Conservation (phyloP, 371 early-diverging fungal genomes). For the Zopfochytrium polystomum region DNA sequence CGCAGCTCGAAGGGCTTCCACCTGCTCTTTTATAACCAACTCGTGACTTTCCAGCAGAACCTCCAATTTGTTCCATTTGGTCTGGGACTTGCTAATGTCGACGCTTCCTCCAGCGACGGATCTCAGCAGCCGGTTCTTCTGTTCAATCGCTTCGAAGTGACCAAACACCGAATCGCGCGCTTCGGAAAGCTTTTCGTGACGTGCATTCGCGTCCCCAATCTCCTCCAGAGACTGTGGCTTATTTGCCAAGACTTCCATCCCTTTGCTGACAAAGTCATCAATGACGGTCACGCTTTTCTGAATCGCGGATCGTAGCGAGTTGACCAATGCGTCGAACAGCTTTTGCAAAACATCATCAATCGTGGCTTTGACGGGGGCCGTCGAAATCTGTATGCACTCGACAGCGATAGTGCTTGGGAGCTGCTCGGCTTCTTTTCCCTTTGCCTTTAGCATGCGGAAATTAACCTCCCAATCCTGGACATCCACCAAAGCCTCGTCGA, state of each 20-base stretch:
- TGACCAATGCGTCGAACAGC: conserved; percentile 50
- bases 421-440: conserved; percentile 53
- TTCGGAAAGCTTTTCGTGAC: conserved; percentile 43
- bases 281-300: conserved; percentile 29
- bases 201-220: conserved; percentile 45
- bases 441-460: conserved; percentile 49
- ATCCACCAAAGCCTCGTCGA: conserved; percentile 41
- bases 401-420: conserved; percentile 43
- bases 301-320: conserved; percentile 35
- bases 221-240: conserved; percentile 48
- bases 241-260: conserved; percentile 40
- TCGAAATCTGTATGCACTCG: conserved; percentile 48
- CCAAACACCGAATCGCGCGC: conserved; percentile 26
- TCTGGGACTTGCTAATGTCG: conserved; percentile 33
- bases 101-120: conserved; percentile 45
- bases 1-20: conserved; percentile 44
- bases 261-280: conserved; percentile 47
- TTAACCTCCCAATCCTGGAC: conserved; percentile 51
- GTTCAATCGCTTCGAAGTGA: conserved; percentile 45
- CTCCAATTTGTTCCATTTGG: conserved; percentile 51
- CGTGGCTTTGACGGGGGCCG: conserved; percentile 47
- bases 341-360: conserved; percentile 54
- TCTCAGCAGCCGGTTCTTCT: conserved; percentile 47
- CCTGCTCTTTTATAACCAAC: conserved; percentile 54
- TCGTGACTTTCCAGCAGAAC: conserved; percentile 56